phyloP scores from a whole-genome alignment of 108 stramenopile genomes.

The Phaeodactylum tricornutum region DNA sequence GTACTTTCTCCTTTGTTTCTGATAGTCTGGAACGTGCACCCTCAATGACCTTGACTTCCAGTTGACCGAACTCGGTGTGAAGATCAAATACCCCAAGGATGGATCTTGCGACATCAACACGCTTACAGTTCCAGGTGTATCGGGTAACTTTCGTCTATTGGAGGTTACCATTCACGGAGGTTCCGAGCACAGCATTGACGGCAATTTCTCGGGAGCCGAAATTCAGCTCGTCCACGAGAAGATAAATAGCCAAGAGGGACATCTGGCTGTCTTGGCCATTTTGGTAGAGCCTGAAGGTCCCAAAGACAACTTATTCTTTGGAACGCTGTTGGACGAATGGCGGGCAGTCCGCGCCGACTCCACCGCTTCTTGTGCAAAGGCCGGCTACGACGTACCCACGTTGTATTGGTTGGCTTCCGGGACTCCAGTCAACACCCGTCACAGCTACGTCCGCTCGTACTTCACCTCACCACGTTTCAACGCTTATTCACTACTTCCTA shows the following conservation, averaged over 20 bases:
- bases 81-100: neutral
- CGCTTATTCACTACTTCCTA: constrained; percentile 3
- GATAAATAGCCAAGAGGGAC: neutral
- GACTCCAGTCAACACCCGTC: neutral
- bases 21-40: constrained; percentile 2
- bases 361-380: neutral
- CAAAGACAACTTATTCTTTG: neutral
- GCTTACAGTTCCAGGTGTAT: too few relatives aligned
- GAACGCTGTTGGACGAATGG: neutral
- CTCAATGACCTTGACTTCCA: neutral
- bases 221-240: constrained; percentile 8
- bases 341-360: neutral
- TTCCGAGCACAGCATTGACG: constrained; percentile 6
- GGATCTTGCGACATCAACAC: neutral
- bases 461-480: neutral
- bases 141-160: neutral
- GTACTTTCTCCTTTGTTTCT: too few relatives aligned
- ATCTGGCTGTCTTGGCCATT: neutral
- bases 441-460: neutral
- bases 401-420: neutral
- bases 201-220: constrained; percentile 4
- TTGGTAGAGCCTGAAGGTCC: neutral
- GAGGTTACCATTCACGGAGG: constrained; percentile 6
- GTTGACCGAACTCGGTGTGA: neutral
- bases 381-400: neutral